These are phyloP conservation scores for Rickenella mellea DNA, from an alignment of 768 basidiomycete genomes.

Conservation along the genomic window DNA sequence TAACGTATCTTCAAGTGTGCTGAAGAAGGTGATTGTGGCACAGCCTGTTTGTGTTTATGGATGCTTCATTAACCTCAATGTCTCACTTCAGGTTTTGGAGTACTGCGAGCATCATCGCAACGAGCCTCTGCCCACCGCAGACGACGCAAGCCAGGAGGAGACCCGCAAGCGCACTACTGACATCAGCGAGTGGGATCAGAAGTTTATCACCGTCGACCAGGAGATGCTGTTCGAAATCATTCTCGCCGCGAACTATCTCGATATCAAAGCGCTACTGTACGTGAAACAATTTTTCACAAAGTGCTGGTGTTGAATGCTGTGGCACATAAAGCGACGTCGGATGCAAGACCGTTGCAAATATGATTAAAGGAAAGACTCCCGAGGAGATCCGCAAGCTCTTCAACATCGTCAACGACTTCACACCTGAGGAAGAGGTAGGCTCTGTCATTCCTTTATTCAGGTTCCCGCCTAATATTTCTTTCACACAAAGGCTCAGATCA, in stretches of 20 bases:
- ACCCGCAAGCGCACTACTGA: constrained; percentile 97
- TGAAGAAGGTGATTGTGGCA: constrained; percentile 65
- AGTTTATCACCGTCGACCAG: constrained; percentile 97
- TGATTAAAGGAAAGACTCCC: constrained; percentile 99
- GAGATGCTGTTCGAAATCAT: constrained; percentile 99
- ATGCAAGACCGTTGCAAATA: constrained; percentile 98
- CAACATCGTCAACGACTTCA: constrained; percentile 97
- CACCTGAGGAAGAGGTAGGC: constrained; percentile 93
- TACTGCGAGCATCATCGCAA: constrained; percentile 99
- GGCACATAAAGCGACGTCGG: constrained; percentile 71
- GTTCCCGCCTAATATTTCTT: constrained; percentile 5
- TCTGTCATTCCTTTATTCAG: constrained; percentile 3
- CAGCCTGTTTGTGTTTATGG: not conserved
- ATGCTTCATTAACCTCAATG: not conserved
- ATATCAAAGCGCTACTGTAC: constrained; percentile 96
- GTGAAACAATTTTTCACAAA: constrained; percentile 23
- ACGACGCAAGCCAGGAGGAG: constrained; percentile 82
- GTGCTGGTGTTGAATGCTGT: constrained; percentile 5
- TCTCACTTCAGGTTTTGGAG: constrained; percentile 69
- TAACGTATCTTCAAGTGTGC: constrained; percentile 84
- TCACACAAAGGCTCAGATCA: constrained; percentile 77
- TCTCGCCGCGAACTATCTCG: constrained; percentile 98
- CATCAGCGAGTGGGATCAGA: constrained; percentile 98
- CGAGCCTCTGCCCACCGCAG: constrained; percentile 87
- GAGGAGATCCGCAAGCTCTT: constrained; percentile 98